Evolutionary conservation across 2,329 filamentous ascomycete genomes (phyloP).

Genomic region (Ceratocystis harringtonii): DNA sequence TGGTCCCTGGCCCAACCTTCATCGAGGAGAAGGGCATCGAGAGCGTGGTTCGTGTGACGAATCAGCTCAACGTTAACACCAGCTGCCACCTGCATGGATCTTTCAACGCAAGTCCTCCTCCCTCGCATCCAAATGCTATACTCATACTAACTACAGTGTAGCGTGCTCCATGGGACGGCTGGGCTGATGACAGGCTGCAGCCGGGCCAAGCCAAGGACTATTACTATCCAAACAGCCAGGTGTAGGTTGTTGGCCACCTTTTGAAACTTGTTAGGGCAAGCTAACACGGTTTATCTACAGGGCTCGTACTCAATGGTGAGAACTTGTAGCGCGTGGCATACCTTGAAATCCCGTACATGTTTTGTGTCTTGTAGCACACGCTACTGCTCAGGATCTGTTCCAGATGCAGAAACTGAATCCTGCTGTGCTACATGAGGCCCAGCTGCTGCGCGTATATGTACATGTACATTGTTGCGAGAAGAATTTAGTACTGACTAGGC

Average conservation of each 20-base stretch:
- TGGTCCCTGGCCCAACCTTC: slow-evolving; percentile 39
- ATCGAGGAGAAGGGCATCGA: slow-evolving; percentile 34
- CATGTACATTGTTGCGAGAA: not conserved
- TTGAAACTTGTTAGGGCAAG: not conserved
- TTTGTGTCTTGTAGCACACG: not conserved
- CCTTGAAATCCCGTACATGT: not conserved
- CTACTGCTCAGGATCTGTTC: not conserved
- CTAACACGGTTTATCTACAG: slow-evolving; percentile 18
- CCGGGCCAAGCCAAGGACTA: slow-evolving; percentile 45
- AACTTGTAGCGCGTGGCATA: not conserved
- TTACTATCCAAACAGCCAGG: slow-evolving; percentile 43
- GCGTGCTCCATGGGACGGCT: slow-evolving; percentile 31
- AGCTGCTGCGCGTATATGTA: not conserved
- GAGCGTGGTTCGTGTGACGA: slow-evolving; percentile 39
- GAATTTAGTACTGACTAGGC: not conserved
- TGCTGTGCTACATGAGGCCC: not conserved
- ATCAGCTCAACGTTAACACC: slow-evolving; percentile 30
- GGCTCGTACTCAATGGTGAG: slow-evolving; percentile 36
- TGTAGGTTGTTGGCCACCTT: slow-evolving; percentile 7
- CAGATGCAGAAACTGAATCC: not conserved
- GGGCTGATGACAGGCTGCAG: slow-evolving; percentile 37
- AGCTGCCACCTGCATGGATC: slow-evolving; percentile 42
- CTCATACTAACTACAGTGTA: slow-evolving; percentile 1
- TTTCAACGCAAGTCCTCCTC: slow-evolving; percentile 24
- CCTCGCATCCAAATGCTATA: not conserved